Conservation (phyloP, 1,139 yeast species). For the Suhomyces bribrorum region DNA sequence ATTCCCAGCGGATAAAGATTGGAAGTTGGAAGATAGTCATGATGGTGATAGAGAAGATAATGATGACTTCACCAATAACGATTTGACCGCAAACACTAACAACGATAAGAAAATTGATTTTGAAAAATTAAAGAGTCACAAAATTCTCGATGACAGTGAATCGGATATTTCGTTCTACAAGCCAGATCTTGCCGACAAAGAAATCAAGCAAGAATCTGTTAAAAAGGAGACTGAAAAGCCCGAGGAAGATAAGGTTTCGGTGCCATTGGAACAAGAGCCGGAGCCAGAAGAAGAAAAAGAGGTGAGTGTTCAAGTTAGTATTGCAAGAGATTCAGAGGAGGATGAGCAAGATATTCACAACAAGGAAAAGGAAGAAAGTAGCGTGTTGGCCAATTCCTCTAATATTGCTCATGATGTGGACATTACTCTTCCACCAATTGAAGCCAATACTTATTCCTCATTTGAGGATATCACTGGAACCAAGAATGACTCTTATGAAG, state of each 20-base stretch:
- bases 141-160: constrained; percentile 2
- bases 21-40: constrained; percentile 46
- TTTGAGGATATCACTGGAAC: constrained; percentile 38
- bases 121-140: constrained; percentile 14
- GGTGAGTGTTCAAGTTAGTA: constrained; percentile 1
- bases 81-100: constrained; percentile 16
- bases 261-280: background rate
- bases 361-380: constrained; percentile 8
- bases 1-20: constrained; percentile 39
- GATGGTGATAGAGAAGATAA: constrained; percentile 49
- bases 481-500: constrained; percentile 35
- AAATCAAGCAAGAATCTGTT: constrained; percentile 1
- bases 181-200: constrained; percentile 1
- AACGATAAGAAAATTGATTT: constrained; percentile 14
- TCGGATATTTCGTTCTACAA: constrained; percentile 7
- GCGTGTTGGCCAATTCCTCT: constrained; percentile 43
- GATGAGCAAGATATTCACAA: background rate
- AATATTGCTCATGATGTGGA: constrained; percentile 44
- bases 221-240: background rate
- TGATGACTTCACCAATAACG: constrained; percentile 32
- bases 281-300: constrained; percentile 10
- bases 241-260: background rate
- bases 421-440: constrained; percentile 42
- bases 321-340: background rate
- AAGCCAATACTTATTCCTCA: constrained; percentile 32